These are phyloP conservation scores for Colletotrichum spaethianum DNA, from an alignment of 2,329 filamentous ascomycete genomes.

Conservation along the genomic window DNA sequence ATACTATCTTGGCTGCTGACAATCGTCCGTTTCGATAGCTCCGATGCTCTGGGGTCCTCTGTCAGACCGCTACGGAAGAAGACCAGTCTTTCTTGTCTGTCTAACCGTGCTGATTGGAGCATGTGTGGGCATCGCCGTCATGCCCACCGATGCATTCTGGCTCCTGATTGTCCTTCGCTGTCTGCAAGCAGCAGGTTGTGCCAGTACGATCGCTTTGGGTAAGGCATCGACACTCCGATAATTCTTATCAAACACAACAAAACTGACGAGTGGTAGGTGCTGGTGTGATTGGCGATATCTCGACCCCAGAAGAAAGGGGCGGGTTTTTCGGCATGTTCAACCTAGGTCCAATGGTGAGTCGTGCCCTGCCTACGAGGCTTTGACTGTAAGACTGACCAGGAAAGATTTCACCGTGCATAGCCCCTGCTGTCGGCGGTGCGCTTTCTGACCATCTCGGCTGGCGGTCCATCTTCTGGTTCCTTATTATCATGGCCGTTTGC, in stretches of 20 bases:
- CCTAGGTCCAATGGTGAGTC: conserved; percentile 48
- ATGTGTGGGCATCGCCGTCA: conserved; percentile 51
- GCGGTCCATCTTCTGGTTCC: conserved; percentile 68
- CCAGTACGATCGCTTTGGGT: conserved; percentile 51
- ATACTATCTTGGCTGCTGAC: not conserved
- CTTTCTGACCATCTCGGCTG: conserved; percentile 63
- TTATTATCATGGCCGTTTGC: conserved; percentile 60
- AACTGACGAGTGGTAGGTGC: conserved; percentile 41
- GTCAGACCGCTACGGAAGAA: conserved; percentile 51
- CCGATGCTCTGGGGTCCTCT: conserved; percentile 54
- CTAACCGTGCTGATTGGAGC: conserved; percentile 50
- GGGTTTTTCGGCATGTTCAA: conserved; percentile 53
- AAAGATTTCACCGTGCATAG: conserved; percentile 60
- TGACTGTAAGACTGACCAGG: not conserved
- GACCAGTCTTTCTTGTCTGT: conserved; percentile 49
- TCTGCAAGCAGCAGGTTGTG: conserved; percentile 51
- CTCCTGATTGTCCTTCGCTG: conserved; percentile 49
- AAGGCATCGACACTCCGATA: not conserved
- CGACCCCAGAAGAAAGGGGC: conserved; percentile 49
- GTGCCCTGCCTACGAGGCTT: not conserved
- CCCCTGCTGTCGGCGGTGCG: conserved; percentile 65
- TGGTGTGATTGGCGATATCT: conserved; percentile 52
- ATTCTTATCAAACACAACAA: rapidly evolving
- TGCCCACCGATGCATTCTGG: conserved; percentile 51
- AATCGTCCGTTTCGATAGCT: conserved; percentile 10